Conservation (phyloP, 257 asterid species). For the Oldenlandia corymbosa region DNA sequence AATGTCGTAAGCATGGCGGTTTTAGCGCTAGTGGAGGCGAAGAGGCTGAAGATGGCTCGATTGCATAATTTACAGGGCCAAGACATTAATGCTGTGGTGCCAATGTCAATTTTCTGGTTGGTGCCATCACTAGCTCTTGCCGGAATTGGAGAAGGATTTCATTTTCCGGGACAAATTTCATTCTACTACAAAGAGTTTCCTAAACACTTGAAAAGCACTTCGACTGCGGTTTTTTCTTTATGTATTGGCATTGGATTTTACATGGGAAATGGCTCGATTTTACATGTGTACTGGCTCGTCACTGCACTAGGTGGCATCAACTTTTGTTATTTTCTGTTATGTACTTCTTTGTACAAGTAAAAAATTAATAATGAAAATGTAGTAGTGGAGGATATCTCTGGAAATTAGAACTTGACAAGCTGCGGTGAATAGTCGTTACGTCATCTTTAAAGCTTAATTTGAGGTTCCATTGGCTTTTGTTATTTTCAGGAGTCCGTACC, state of each 20-base stretch:
- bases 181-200: conserved; percentile 35
- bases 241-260: conserved; percentile 25
- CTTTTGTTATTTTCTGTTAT: conserved; percentile 39
- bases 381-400: no score
- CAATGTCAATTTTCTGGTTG: conserved; percentile 42
- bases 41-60: conserved; percentile 15
- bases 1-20: conserved; percentile 38
- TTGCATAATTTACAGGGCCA: conserved; percentile 9
- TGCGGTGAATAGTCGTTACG: no score
- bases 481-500: no score
- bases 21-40: conserved; percentile 38
- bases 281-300: conserved; percentile 55
- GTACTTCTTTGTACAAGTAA: conserved; percentile 29
- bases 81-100: conserved; percentile 7
- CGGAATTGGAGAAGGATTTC: conserved; percentile 36
- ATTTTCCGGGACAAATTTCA: conserved; percentile 26
- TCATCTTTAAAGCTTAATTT: no score
- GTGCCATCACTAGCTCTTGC: conserved; percentile 40
- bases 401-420: no score
- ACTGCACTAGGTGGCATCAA: conserved; percentile 44
- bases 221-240: conserved; percentile 26
- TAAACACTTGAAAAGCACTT: conserved; percentile 21
- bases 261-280: conserved; percentile 21
- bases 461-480: no score
- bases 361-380: conserved; percentile 12